A percentile compares a stretch with the other conserved stretches of the same genome.
phyloP scores from a whole-genome alignment of 768 basidiomycete species.

The Xerocomus spinulosus region DNA sequence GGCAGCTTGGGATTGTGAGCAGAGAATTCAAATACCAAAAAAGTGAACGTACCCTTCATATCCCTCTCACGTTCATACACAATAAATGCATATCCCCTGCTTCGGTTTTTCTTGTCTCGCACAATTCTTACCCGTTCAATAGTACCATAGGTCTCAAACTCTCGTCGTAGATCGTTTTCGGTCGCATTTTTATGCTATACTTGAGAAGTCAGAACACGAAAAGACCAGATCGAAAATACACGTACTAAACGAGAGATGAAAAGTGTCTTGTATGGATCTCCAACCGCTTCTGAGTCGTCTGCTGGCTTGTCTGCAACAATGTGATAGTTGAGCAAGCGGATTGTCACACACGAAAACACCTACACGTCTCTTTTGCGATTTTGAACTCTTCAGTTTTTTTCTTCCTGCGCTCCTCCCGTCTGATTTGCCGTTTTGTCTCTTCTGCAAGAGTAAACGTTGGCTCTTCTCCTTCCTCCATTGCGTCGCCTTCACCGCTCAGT shows the following conservation, averaged over 20 bases:
- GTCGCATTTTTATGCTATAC: conserved; percentile 85
- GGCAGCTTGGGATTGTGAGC: conserved; percentile 51
- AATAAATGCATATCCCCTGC: conserved; percentile 92
- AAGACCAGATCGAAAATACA: conserved; percentile 3
- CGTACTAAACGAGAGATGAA: conserved; percentile 90
- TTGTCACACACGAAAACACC: conserved; percentile 29
- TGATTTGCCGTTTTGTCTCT: conserved; percentile 74
- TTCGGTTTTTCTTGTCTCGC: conserved; percentile 81
- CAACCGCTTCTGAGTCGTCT: conserved; percentile 85
- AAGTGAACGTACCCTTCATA: conserved; percentile 79
- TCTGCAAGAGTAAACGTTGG: conserved; percentile 77
- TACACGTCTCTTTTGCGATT: conserved; percentile 81
- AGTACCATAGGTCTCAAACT: conserved; percentile 92
- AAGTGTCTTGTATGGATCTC: conserved; percentile 97
- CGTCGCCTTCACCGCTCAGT: conserved; percentile 55
- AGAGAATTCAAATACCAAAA: conserved; percentile 10
- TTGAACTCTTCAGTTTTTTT: conserved; percentile 72
- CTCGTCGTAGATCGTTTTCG: conserved; percentile 87
- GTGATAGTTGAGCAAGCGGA: conserved; percentile 4
- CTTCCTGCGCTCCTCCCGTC: conserved; percentile 74
- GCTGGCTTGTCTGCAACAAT: conserved; percentile 77
- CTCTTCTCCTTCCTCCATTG: conserved; percentile 83
- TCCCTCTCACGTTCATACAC: conserved; percentile 98
- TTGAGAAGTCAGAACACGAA: conserved; percentile 12
- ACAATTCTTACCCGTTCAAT: conserved; percentile 95